Percentiles rank a stretch among this genome's conserved stretches.
These are phyloP conservation scores for Naganishia sp. DNA, from an alignment of 1,284 basidiomycete genomes.

Conservation along the genomic window DNA sequence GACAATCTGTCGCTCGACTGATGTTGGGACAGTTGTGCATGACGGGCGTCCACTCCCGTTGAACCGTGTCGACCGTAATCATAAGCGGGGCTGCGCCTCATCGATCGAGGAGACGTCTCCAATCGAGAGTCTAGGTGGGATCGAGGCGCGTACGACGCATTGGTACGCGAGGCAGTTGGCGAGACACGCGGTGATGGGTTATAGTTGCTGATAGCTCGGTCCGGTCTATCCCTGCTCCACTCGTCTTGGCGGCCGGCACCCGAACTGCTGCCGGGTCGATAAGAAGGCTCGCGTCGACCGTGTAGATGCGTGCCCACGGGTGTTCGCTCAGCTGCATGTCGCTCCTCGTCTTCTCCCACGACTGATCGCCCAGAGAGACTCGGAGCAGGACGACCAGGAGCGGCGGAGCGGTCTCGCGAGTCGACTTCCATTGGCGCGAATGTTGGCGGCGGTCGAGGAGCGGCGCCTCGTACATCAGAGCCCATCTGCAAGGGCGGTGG, in stretches of 20 bases:
- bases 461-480: constrained; percentile 13
- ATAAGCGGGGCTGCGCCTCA: constrained; percentile 6
- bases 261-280: constrained; percentile 26
- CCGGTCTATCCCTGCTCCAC: constrained; percentile 10
- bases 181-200: constrained; percentile 14
- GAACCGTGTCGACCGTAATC: constrained; percentile 26
- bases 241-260: constrained; percentile 26
- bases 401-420: constrained; percentile 52
- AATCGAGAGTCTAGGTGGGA: constrained; percentile 4
- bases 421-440: constrained; percentile 83
- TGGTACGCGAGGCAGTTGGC: constrained; percentile 4
- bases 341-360: constrained; percentile 19
- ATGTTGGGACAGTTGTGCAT: neutral
- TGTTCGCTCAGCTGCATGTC: constrained; percentile 28
- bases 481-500: constrained; percentile 43
- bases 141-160: constrained; percentile 1
- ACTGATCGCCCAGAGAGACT: constrained; percentile 18
- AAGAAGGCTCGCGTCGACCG: constrained; percentile 21
- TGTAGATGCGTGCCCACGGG: constrained; percentile 12
- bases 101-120: constrained; percentile 18
- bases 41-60: constrained; percentile 7
- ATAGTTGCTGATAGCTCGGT: constrained; percentile 1
- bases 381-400: constrained; percentile 34
- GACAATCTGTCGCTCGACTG: neutral
- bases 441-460: constrained; percentile 60